These are phyloP conservation scores for Rhodotorula sp. DNA, from an alignment of 1,284 basidiomycete species.

Conservation along the genomic window DNA sequence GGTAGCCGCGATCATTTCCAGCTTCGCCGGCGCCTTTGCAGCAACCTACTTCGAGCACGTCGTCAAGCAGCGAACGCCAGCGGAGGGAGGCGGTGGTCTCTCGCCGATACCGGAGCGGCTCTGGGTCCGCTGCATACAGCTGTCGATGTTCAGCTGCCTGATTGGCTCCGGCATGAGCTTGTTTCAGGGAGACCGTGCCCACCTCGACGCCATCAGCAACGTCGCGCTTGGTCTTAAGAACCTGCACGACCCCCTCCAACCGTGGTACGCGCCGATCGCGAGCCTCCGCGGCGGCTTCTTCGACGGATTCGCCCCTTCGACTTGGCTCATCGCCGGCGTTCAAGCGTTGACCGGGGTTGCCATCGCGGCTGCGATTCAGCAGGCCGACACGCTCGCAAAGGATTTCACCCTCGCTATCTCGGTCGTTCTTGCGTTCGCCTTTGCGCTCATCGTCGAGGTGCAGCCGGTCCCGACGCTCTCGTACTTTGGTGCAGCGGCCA, in stretches of 20 bases:
- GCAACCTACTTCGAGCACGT: constrained; percentile 50
- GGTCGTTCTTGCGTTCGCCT: constrained; percentile 47
- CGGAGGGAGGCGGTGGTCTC: background rate
- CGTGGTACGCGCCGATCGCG: constrained; percentile 40
- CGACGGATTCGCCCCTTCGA: constrained; percentile 45
- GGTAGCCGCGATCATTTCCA: constrained; percentile 48
- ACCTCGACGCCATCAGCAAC: constrained; percentile 21
- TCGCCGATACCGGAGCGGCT: constrained; percentile 31
- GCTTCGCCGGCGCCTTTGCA: constrained; percentile 50
- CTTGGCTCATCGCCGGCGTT: constrained; percentile 48
- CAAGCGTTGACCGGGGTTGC: constrained; percentile 49
- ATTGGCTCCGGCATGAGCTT: constrained; percentile 47
- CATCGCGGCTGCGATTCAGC: constrained; percentile 47
- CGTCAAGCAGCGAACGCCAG: constrained; percentile 43
- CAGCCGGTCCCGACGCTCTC: constrained; percentile 36
- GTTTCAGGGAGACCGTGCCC: constrained; percentile 41
- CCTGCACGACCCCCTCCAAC: constrained; percentile 41
- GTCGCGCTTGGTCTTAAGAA: constrained; percentile 38
- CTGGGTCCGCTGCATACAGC: constrained; percentile 51
- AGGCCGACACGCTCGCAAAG: constrained; percentile 51
- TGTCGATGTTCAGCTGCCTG: constrained; percentile 47
- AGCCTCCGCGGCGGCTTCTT: constrained; percentile 37
- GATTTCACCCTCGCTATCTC: constrained; percentile 49
- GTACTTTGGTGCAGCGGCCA: constrained; percentile 44
- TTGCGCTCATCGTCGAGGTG: constrained; percentile 43